These are phyloP conservation scores for Globisporangium polare DNA, from an alignment of 352 stramenopile genomes.

Conservation along the genomic window DNA sequence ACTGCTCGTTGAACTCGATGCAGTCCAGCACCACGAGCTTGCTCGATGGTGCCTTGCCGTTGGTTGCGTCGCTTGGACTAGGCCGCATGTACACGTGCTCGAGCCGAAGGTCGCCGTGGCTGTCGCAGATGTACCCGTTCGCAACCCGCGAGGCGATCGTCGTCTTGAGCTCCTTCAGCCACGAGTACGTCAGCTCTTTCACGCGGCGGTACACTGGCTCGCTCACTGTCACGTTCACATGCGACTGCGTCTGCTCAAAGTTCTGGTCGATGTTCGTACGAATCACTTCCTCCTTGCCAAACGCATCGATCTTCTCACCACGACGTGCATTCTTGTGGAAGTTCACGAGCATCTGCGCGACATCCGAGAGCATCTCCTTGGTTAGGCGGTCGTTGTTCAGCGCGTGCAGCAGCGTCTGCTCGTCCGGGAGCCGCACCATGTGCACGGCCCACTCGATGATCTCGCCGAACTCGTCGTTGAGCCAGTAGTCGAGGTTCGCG, in stretches of 20 bases:
- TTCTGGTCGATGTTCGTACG: slow-evolving; percentile 71
- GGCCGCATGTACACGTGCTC: slow-evolving; percentile 60
- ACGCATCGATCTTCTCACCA: slow-evolving; percentile 50
- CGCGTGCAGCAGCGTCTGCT: slow-evolving; percentile 39
- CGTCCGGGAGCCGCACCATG: slow-evolving; percentile 60
- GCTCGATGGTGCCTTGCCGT: neutral
- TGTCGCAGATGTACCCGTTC: slow-evolving; percentile 61
- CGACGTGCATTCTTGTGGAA: slow-evolving; percentile 58
- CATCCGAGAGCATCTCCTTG: slow-evolving; percentile 29
- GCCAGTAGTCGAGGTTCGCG: slow-evolving; percentile 52
- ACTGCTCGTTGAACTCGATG: slow-evolving; percentile 82
- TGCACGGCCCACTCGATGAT: slow-evolving; percentile 77
- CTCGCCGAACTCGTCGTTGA: slow-evolving; percentile 62
- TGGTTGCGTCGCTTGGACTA: neutral
- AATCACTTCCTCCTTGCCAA: slow-evolving; percentile 48
- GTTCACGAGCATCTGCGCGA: slow-evolving; percentile 41
- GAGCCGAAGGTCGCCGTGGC: slow-evolving; percentile 60
- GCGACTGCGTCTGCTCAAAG: slow-evolving; percentile 49
- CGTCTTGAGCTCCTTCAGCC: slow-evolving; percentile 34
- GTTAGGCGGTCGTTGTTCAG: slow-evolving; percentile 35
- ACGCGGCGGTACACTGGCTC: slow-evolving; percentile 44
- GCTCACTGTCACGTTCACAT: slow-evolving; percentile 46
- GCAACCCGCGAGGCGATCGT: slow-evolving; percentile 44
- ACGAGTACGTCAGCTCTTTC: slow-evolving; percentile 45
- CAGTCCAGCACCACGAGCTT: slow-evolving; percentile 61